Evolutionary conservation across 768 basidiomycete genomes (phyloP).

Genomic region (Amanita phalloides): DNA sequence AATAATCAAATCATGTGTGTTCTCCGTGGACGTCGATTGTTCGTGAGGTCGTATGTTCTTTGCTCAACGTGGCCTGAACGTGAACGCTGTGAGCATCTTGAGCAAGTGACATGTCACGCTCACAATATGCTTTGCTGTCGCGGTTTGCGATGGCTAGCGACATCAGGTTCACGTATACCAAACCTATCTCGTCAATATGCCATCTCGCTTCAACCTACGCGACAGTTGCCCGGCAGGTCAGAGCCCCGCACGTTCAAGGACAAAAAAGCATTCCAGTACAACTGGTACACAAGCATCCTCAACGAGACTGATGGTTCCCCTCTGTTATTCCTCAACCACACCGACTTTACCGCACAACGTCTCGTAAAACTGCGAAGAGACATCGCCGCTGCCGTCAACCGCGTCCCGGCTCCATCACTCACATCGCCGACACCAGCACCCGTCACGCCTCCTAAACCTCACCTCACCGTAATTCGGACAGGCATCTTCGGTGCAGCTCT

Average conservation of each 20-base stretch:
- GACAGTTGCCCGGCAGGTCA: slow-evolving; percentile 40
- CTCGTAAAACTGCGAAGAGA: slow-evolving; percentile 61
- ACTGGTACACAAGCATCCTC: slow-evolving; percentile 44
- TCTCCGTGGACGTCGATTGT: no score
- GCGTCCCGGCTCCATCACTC: slow-evolving; percentile 27
- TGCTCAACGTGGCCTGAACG: no score
- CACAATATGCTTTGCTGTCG: slow-evolving; percentile 10
- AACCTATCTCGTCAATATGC: slow-evolving; percentile 35
- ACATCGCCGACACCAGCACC: slow-evolving; percentile 19
- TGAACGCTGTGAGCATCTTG: no score
- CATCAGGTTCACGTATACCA: slow-evolving; percentile 13
- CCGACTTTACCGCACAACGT: slow-evolving; percentile 60
- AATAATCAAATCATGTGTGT: no score
- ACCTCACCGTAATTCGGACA: slow-evolving; percentile 46
- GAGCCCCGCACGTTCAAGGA: slow-evolving; percentile 61
- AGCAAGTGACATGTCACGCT: no score
- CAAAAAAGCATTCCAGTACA: slow-evolving; percentile 75
- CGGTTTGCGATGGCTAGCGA: slow-evolving; percentile 17
- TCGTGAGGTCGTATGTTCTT: no score
- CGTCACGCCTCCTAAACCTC: slow-evolving; percentile 26
- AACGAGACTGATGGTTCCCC: slow-evolving; percentile 23
- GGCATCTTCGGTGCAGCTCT: slow-evolving; percentile 73
- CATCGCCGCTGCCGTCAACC: slow-evolving; percentile 45
- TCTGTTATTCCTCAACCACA: slow-evolving; percentile 31
- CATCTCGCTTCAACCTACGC: slow-evolving; percentile 43